Evolutionary conservation across 495 filamentous ascomycete species (phyloP), one percentile per base, ranked within the genome.

Genomic region (Neurospora sp.): DNA sequence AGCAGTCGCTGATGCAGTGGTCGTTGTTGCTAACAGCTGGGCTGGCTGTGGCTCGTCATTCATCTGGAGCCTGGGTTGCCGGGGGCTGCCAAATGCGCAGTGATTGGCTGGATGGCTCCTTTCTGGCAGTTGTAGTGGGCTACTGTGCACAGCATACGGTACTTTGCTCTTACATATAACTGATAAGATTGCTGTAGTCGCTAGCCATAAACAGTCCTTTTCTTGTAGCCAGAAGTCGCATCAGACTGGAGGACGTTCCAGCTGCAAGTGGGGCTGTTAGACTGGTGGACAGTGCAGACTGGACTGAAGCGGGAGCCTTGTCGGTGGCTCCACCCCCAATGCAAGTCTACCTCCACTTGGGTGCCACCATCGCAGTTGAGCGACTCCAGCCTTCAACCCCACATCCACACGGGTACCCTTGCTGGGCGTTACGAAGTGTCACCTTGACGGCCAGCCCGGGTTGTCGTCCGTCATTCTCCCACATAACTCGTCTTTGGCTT

Each of bases 1-100:
- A 59, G 48, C 48, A 59, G 54, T 62, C 54, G 27, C 54, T 35
- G 54, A 62, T 62, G 54, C 54, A 35, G 54, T 35, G 54, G 54
- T 38, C 44, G 72, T 74, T 76, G 74, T 76, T 72, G 59, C 37
- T 75, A 70, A 71, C 75, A 70, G 71, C 70, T 42, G 72, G 70
- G 54, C 31, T 31, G 31, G 54, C 54, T 62, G 54, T 62, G 54
- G 54, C 73, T 79, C 79, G 79, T 80, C 79, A 80, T 77, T 78
- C 69, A 69, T 77, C 73, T 72, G 78, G 71, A 77, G 78, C 78
- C 76, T 79, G 69, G 44, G 23, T 59, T 59, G 48, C 23, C 48
- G 23, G 48, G 48, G 11, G 23, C 48, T 59, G 27, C 23, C 11
- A 35, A 2, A 31, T 7, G 54, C 27, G 18, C 54, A 31, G 12